A percentile compares a stretch with the other conserved stretches of the same genome.
Evolutionary conservation across 805 yeast genomes (phyloP).

Genomic region (Ogataea saltuana): DNA sequence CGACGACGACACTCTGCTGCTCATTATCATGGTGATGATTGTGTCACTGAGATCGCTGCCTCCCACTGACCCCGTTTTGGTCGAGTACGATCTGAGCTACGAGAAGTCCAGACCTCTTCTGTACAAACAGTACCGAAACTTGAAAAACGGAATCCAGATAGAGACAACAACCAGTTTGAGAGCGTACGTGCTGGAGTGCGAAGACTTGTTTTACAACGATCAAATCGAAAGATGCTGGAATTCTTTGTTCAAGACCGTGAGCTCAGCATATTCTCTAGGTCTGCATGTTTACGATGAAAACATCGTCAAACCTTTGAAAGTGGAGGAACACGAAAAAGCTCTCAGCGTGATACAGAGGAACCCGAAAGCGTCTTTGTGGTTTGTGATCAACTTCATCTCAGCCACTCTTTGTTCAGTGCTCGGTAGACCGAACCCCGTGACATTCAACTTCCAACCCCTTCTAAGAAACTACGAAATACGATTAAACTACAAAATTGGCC

Average conservation of each 20-base stretch:
- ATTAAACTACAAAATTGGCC: conserved; percentile 45
- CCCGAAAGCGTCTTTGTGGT: conserved; percentile 49
- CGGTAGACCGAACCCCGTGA: conserved; percentile 57
- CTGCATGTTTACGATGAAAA: conserved; percentile 45
- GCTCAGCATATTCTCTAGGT: conserved; percentile 53
- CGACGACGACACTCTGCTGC: conserved; percentile 47
- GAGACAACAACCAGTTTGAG: conserved; percentile 51
- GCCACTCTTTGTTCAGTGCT: conserved; percentile 51
- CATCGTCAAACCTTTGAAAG: conserved; percentile 33
- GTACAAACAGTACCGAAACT: conserved; percentile 43
- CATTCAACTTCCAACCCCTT: conserved; percentile 39
- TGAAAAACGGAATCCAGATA: conserved; percentile 47
- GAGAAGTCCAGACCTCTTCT: conserved; percentile 32
- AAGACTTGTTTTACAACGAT: conserved; percentile 49
- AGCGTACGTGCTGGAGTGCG: conserved; percentile 52
- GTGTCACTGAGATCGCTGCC: conserved; percentile 40
- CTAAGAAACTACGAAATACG: conserved; percentile 36
- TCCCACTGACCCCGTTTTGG: conserved; percentile 27
- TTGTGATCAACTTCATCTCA: conserved; percentile 48
- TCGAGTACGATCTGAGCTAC: conserved; percentile 27
- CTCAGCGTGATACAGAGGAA: conserved; percentile 33
- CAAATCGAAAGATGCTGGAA: conserved; percentile 55
- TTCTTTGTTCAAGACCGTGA: conserved; percentile 48
- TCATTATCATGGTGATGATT: conserved; percentile 46
- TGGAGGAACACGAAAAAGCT: conserved; percentile 35